Evolutionary conservation across 768 basidiomycete species (phyloP).

Genomic region (Dendrothele bispora): DNA sequence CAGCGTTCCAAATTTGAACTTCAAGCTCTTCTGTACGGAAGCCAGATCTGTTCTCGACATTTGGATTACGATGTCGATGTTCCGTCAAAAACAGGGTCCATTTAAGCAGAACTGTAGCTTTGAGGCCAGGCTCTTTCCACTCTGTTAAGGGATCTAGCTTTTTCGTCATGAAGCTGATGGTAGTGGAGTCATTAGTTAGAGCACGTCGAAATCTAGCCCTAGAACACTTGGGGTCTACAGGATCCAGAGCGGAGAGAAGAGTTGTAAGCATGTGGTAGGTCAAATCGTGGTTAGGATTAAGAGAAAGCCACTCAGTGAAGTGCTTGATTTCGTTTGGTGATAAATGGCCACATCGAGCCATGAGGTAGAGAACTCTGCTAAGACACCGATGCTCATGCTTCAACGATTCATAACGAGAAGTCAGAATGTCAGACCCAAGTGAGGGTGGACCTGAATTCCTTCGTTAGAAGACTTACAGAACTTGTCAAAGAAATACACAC

Average conservation of each 20-base stretch:
- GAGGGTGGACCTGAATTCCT: constrained; percentile 27
- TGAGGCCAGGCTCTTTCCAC: constrained; percentile 74
- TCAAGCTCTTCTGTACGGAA: constrained; percentile 81
- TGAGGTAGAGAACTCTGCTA: constrained; percentile 58
- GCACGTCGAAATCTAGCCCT: constrained; percentile 45
- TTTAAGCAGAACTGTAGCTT: constrained; percentile 74
- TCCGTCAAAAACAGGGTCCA: constrained; percentile 88
- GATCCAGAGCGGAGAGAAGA: constrained; percentile 65
- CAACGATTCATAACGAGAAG: constrained; percentile 69
- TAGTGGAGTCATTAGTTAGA: constrained; percentile 44
- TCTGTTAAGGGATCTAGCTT: constrained; percentile 49
- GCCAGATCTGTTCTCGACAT: constrained; percentile 61
- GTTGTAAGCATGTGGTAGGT: constrained; percentile 68
- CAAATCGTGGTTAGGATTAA: constrained; percentile 66
- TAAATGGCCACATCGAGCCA: constrained; percentile 65
- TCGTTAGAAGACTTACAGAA: not conserved
- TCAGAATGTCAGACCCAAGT: constrained; percentile 67
- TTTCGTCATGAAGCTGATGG: constrained; percentile 59
- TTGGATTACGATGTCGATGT: constrained; percentile 64
- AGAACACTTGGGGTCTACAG: constrained; percentile 52
- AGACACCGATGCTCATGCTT: constrained; percentile 73
- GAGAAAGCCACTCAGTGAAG: constrained; percentile 70
- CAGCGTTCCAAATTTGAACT: constrained; percentile 76
- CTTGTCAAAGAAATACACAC: constrained; percentile 32
- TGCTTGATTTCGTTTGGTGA: constrained; percentile 58